Evolutionary conservation across 2,329 filamentous ascomycete species (phyloP).

Genomic region (Penicillium janthinellum): DNA sequence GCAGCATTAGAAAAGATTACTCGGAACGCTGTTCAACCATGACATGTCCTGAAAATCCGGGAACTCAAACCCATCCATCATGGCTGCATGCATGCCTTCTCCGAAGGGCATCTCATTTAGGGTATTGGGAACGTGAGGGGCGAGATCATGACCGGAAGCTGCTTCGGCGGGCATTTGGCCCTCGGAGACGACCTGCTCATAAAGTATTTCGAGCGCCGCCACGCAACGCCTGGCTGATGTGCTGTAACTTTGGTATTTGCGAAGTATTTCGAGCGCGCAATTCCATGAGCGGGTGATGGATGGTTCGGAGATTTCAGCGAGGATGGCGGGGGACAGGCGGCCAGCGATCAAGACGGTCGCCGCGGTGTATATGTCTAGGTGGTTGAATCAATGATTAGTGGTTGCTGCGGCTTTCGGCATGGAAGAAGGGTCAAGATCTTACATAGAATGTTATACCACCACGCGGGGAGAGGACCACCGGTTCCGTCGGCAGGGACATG

Average conservation of each 20-base stretch:
- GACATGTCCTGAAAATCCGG: conserved; percentile 40
- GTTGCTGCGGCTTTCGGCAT: neutral
- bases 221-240: conserved; percentile 36
- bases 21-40: conserved; percentile 38
- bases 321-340: conserved; percentile 31
- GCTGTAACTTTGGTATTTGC: conserved; percentile 36
- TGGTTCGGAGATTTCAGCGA: conserved; percentile 29
- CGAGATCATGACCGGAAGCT: neutral
- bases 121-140: neutral
- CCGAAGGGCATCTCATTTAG: conserved; percentile 31
- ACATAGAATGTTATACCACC: conserved; percentile 45
- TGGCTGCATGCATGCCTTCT: conserved; percentile 28
- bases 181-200: conserved; percentile 31
- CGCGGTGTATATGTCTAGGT: conserved; percentile 37
- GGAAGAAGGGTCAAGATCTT: conserved; percentile 1
- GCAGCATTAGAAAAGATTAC: conserved; percentile 28
- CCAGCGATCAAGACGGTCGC: conserved; percentile 39
- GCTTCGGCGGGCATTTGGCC: conserved; percentile 8
- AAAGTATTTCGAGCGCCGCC: conserved; percentile 36
- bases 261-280: conserved; percentile 33
- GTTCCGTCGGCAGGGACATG: conserved; percentile 33
- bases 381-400: neutral
- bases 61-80: conserved; percentile 31
- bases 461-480: conserved; percentile 36
- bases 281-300: conserved; percentile 32